These are phyloP conservation scores for Populus tomentosa DNA, from an alignment of 441 rosid species.

Conservation along the genomic window DNA sequence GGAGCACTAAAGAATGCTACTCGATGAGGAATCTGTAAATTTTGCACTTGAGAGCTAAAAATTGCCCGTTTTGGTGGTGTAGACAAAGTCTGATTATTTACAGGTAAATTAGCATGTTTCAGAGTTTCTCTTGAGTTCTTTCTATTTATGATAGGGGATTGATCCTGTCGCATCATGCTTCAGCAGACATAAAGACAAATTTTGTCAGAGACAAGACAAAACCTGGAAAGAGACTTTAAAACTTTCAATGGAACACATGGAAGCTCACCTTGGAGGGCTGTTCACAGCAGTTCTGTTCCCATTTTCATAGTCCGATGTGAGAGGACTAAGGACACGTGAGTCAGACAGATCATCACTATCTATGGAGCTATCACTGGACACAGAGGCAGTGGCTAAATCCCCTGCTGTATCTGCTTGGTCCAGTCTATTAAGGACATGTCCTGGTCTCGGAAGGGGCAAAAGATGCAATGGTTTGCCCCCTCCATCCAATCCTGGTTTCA, in stretches of 20 bases:
- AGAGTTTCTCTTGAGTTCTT: constrained; percentile 47
- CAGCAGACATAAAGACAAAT: constrained; percentile 16
- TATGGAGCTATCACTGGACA: constrained; percentile 52
- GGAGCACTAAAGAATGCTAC: constrained; percentile 74
- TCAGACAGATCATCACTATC: constrained; percentile 56
- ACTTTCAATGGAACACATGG: neutral
- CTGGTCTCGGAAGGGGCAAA: constrained; percentile 56
- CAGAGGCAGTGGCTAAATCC: constrained; percentile 48
- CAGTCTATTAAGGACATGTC: constrained; percentile 32
- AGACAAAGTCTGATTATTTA: constrained; percentile 42
- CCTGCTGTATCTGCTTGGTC: constrained; percentile 44
- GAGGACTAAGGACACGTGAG: constrained; percentile 47
- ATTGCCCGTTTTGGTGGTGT: constrained; percentile 61
- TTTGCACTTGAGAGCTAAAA: constrained; percentile 48
- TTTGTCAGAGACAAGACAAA: constrained; percentile 12
- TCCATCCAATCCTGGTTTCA: constrained; percentile 35
- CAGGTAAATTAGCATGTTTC: constrained; percentile 47
- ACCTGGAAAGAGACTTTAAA: neutral
- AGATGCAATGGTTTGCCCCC: constrained; percentile 36
- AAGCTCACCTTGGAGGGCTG: constrained; percentile 60
- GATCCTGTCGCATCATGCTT: constrained; percentile 55
- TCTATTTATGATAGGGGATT: constrained; percentile 31
- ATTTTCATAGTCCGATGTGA: constrained; percentile 52
- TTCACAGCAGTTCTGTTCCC: constrained; percentile 45
- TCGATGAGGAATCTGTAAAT: constrained; percentile 61